Percentiles rank a stretch among this genome's conserved stretches.
Conservation (phyloP, 2,329 filamentous ascomycete genomes). For the Thelonectria rubi region DNA sequence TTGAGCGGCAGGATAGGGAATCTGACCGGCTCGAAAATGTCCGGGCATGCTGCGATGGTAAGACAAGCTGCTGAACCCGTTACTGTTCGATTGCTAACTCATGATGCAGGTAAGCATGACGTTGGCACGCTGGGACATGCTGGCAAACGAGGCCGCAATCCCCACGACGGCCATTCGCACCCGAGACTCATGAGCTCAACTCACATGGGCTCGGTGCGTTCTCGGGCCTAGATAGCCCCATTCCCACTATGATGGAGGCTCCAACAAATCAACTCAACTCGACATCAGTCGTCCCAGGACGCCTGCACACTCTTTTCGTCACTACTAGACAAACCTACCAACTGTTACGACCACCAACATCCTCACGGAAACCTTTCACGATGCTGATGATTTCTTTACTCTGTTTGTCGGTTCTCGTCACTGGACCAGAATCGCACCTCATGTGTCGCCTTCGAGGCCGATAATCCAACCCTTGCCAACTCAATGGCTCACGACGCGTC, state of each 20-base stretch:
- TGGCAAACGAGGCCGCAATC: slow-evolving; percentile 55
- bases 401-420: slow-evolving; percentile 27
- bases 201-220: slow-evolving; percentile 48
- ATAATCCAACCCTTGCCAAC: slow-evolving; percentile 36
- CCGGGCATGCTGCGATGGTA: slow-evolving; percentile 95
- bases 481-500: slow-evolving; percentile 37
- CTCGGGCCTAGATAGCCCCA: slow-evolving; percentile 45
- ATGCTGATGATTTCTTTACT: slow-evolving; percentile 43
- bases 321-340: slow-evolving; percentile 25
- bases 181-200: slow-evolving; percentile 49
- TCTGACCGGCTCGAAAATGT: slow-evolving; percentile 91
- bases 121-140: slow-evolving; percentile 67
- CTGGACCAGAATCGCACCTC: slow-evolving; percentile 28
- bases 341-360: slow-evolving; percentile 39
- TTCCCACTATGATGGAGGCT: slow-evolving; percentile 13
- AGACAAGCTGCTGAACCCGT: slow-evolving; percentile 45
- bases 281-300: slow-evolving; percentile 20
- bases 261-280: slow-evolving; percentile 19
- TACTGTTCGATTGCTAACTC: slow-evolving; percentile 37
- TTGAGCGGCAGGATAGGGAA: slow-evolving; percentile 80
- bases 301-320: slow-evolving; percentile 16
- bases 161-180: slow-evolving; percentile 48
- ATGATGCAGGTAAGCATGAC: slow-evolving; percentile 73
- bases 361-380: slow-evolving; percentile 43
- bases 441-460: slow-evolving; percentile 32